Base-by-base conservation (phyloP, 1,284 basidiomycete genomes). In the Phylloporus sp. region DNA sequence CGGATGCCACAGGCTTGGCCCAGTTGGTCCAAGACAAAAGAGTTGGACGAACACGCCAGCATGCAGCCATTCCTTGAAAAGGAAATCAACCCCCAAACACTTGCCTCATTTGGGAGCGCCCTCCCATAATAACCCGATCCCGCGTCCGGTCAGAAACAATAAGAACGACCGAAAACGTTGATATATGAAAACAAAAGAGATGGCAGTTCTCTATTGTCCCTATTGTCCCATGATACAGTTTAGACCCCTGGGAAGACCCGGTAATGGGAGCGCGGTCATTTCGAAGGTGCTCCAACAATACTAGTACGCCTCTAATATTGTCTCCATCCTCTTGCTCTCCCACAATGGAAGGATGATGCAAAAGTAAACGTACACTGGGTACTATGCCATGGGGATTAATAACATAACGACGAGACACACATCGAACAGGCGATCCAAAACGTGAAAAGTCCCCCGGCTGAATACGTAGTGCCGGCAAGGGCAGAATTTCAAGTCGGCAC, bases 321-420 rank as follows among this genome's bases (percentile, higher is more conserved):
- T 61, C 24, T 40, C 64, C 24, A 83, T 82, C 68, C 83, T n/a
- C n/a, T n/a, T n/a, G n/a, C 81, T 39, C 58, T 63, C 24, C 78
- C 73, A 83, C 13, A 85, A 60, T 0, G 84, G 82, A 3, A 84
- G 70, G 31, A 84, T 47, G 28, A 84, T 81, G 61, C 81, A 84
- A 68, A 82, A 84, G n/a, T n/a, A n/a, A n/a, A n/a, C n/a, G n/a
- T n/a, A n/a, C n/a, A n/a, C n/a, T n/a, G n/a, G 44, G 83, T 79
- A 56, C 82, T 80, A 44, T 20, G 53, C 39, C 40, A 42, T n/a
- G n/a, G n/a, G 28, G 20, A 39, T 64, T 39, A 62, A 59, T 37
- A 37, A 47, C 24, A 29, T 17, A 59, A 55, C 24, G 49, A 58
- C 18, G 26, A 47, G 6, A 66, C 64, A 37, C 64, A 83, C 82